Base-by-base conservation (phyloP, 2,329 filamentous ascomycete genomes). In the Fusarium solani-melongenae region DNA sequence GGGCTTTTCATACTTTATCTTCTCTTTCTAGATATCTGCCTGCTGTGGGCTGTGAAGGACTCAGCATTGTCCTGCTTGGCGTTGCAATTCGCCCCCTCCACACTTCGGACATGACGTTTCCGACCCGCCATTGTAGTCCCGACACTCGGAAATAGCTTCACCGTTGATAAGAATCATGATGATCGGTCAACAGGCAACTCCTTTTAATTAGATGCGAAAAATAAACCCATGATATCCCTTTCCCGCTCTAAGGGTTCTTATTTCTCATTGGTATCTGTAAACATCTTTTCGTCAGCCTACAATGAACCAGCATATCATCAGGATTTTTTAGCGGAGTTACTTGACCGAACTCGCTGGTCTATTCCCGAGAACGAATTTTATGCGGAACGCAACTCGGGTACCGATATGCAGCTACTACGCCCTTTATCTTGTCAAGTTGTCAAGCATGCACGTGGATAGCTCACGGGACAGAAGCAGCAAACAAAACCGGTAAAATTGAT, bases 371-470 rank as follows among this genome's bases (percentile, higher is more conserved):
- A 53, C 46, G 46, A 53, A 53, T 53, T 31, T 53, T 31, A 53
- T 53, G 46, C 46, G 46, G 46, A 53, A 33, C 46, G 46, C 46
- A 8, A 10, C 6, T 20, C 46, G 46, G 46, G 27, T 31, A 31
- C 6, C 27, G 10, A 53, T 53, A 29, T 53, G 27, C 46, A 53
- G 46, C 46, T 53, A 53, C 46, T n/a, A 20, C 46, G 46, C 46
- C 46, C 46, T 53, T 53, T 53, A 31, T 31, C 46, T 53, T 53
- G 46, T 53, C 46, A 53, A 31, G 17, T 53, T 53, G 46, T 53
- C 46, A 53, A 53, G 27, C 46, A 53, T 31, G 46, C 27, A 20
- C 46, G 27, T 4, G 2, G 24, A 51, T 51, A 51, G 24, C 17
- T 27, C 24, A 51, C 24, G 10, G 6, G 46, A 17, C 44, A 6